Evolutionary conservation across 257 asterid species (phyloP), one percentile per base, ranked within the genome.

Genomic region (Lycium ferocissimum): DNA sequence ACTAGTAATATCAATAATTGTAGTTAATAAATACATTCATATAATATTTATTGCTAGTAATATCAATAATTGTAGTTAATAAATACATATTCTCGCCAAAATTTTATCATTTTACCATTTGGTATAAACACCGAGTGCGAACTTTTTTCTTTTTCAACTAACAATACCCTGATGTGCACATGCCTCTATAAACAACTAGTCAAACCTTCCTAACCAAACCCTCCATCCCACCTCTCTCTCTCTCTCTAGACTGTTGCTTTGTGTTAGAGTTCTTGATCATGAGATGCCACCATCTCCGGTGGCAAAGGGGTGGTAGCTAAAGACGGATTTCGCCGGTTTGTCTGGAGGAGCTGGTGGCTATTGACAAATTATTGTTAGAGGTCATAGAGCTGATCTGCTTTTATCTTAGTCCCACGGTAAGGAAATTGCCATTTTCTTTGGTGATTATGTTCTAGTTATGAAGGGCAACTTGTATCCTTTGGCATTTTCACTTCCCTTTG

Each of bases 391-490:
- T 26, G 69, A 3, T 57, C 13, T 17, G 26, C 80, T 26, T 26
- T 26, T 26, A 26, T 26, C 33, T 26, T 26, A 15, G 56, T 54
- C 86, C 87, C 49, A 57, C 9, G 22, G 85, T 81, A 47, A 51
- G 66, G 56, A 69, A 84, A 69, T 84, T 85, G 84, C 85, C 84
- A 73, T 71, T 84, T 37, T 26, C n/a, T 8, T 66, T 84, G n/a
- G 35, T 79, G 87, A 88, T 85, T 91, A 86, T 57, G 59, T 71
- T 43, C 40, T 85, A 59, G 70, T 35, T 79, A 69, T 49, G 80
- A 85, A 92, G 98, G 98, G 97, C 98, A 94, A 94, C 97, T 93
- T 92, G 91, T 83, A 93, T 94, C 95, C 98, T 94, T 94, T 93
- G 98, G 95, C 98, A 94, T 90, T 84, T 90, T 80, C 72, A 54